Evolutionary conservation across 768 basidiomycete genomes (phyloP).

Genomic region (Pilatotrama ljubarskyi): DNA sequence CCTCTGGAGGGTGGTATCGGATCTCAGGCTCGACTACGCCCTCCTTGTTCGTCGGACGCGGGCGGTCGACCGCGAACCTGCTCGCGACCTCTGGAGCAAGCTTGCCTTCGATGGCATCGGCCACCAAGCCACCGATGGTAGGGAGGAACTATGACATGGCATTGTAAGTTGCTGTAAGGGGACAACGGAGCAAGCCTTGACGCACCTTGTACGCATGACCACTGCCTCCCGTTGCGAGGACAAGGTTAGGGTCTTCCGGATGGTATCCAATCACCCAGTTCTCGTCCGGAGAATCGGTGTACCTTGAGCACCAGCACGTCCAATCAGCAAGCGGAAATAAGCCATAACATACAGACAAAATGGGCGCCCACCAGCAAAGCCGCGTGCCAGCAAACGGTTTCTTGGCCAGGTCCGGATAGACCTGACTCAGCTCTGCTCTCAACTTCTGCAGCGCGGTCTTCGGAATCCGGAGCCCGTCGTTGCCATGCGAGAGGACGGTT

Average conservation of each 20-base stretch:
- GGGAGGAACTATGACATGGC: conserved; percentile 71
- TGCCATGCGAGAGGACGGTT: conserved; percentile 61
- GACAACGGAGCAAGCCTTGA: background rate
- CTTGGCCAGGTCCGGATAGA: conserved; percentile 78
- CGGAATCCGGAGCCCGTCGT: conserved; percentile 67
- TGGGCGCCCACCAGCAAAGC: conserved; percentile 75
- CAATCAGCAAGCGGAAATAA: background rate
- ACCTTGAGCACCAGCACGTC: conserved; percentile 52
- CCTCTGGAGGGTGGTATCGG: conserved; percentile 25
- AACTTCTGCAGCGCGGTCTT: conserved; percentile 49
- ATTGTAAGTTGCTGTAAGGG: no score
- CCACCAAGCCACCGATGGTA: conserved; percentile 75
- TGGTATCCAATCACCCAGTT: conserved; percentile 88
- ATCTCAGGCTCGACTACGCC: conserved; percentile 7
- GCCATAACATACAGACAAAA: background rate
- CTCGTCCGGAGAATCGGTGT: conserved; percentile 82
- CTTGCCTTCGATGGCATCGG: conserved; percentile 66
- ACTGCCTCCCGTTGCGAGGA: conserved; percentile 86
- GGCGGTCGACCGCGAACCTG: conserved; percentile 67
- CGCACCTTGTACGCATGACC: conserved; percentile 85
- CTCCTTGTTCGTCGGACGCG: background rate
- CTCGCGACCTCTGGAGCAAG: conserved; percentile 50
- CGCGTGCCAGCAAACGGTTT: conserved; percentile 73
- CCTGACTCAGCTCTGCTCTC: conserved; percentile 48
- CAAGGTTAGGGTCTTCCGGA: conserved; percentile 54